These are phyloP conservation scores for Delphinella strobiligena DNA, from an alignment of 2,329 filamentous ascomycete genomes.

Conservation along the genomic window DNA sequence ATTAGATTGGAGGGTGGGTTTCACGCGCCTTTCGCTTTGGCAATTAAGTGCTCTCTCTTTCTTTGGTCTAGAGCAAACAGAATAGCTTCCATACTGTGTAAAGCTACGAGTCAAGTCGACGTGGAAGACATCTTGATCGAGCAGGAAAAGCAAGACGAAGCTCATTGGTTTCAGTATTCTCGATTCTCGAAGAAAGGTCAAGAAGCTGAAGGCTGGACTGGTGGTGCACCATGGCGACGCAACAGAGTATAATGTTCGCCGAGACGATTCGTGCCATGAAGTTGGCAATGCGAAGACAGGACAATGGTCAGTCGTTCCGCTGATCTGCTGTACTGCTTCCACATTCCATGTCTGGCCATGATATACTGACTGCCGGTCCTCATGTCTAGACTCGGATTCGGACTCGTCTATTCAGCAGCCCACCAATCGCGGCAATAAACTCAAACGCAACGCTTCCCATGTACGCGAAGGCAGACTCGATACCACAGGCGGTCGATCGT, in stretches of 20 bases:
- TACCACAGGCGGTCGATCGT: conserved; percentile 52
- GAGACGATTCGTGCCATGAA: conserved; percentile 59
- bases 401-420: conserved; percentile 58
- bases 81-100: too few species aligned
- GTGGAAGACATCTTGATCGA: too few species aligned
- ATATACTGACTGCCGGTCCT: background rate
- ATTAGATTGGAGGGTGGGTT: too few species aligned
- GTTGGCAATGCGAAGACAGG: conserved; percentile 52
- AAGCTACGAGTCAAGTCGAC: too few species aligned
- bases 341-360: conserved; percentile 4
- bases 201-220: too few species aligned
- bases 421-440: conserved; percentile 66
- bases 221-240: conserved; percentile 40
- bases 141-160: too few species aligned
- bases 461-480: conserved; percentile 59
- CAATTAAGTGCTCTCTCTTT: too few species aligned
- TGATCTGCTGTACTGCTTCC: background rate
- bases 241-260: conserved; percentile 48
- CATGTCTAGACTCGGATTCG: conserved; percentile 57
- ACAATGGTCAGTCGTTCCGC: conserved; percentile 39
- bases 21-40: too few species aligned
- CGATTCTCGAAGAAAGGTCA: too few species aligned
- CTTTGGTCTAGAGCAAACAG: too few species aligned
- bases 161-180: too few species aligned
- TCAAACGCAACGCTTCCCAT: conserved; percentile 63